phyloP scores from a whole-genome alignment of 2,329 filamentous ascomycete species.

The Trichoderma afroharzianum region DNA sequence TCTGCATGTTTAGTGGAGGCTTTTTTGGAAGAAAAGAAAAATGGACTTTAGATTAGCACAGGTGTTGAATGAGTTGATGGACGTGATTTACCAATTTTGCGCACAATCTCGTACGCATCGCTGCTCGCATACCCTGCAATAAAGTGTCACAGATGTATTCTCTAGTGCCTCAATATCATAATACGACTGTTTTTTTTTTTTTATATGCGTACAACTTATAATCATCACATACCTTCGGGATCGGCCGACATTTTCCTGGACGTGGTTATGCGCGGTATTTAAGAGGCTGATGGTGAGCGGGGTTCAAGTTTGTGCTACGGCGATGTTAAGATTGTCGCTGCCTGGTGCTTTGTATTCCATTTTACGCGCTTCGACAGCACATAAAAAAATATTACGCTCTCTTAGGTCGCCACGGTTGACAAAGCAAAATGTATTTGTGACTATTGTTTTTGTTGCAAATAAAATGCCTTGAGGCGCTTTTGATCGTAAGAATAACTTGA shows the following conservation, averaged over 20 bases:
- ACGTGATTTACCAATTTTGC: slow-evolving; percentile 79
- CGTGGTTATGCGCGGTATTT: not conserved
- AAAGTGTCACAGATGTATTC: not conserved
- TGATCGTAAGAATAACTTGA: not conserved
- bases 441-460: not conserved
- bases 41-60: slow-evolving; percentile 22
- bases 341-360: not conserved
- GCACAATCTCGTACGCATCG: slow-evolving; percentile 98
- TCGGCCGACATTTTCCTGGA: not conserved
- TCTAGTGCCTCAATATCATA: not conserved
- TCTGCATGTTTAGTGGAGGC: slow-evolving; percentile 98
- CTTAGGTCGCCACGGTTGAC: not conserved
- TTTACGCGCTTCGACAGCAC: not conserved
- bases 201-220: no score
- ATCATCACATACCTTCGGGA: not conserved
- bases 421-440: not conserved
- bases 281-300: not conserved
- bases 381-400: not conserved
- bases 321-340: not conserved
- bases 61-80: not conserved
- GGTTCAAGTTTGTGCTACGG: not conserved
- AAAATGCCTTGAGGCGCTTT: not conserved
- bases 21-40: slow-evolving; percentile 34
- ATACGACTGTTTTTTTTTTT: not conserved
- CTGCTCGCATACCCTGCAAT: not conserved